A percentile compares a stretch with the other conserved stretches of the same genome.
phyloP scores from a whole-genome alignment of 2,329 filamentous ascomycete genomes.

The Xylaria sp. region DNA sequence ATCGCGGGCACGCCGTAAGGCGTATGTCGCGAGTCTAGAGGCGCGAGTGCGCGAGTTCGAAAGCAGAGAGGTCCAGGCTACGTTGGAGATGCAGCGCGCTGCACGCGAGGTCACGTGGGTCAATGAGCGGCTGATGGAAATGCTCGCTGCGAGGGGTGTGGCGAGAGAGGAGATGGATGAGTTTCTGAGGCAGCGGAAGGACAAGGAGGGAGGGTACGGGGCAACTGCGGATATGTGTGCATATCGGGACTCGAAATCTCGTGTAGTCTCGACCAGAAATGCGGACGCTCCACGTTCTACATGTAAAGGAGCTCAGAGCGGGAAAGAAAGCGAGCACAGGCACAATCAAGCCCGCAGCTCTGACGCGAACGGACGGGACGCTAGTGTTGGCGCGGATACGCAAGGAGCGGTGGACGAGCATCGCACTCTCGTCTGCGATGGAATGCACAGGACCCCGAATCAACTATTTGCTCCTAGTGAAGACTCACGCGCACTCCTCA shows the following conservation, averaged over 20 bases:
- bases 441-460: not conserved
- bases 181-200: constrained; percentile 34
- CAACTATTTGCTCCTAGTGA: not conserved
- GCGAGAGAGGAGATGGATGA: constrained; percentile 46
- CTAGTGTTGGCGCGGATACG: not conserved
- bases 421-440: not conserved
- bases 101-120: constrained; percentile 56
- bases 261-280: too few species aligned
- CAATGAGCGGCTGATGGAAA: constrained; percentile 52
- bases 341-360: not conserved
- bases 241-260: too few species aligned
- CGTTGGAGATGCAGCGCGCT: constrained; percentile 58
- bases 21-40: constrained; percentile 56
- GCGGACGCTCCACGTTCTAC: too few species aligned
- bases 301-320: too few species aligned
- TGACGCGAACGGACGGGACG: not conserved
- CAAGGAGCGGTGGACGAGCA: not conserved
- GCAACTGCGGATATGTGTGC: not conserved
- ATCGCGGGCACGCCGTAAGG: constrained; percentile 56
- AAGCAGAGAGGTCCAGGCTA: constrained; percentile 54
- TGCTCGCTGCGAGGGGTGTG: constrained; percentile 50
- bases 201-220: constrained; percentile 38
- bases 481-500: constrained; percentile 21
- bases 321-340: not conserved
- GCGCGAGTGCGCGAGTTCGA: constrained; percentile 54